A percentile compares a stretch with the other conserved stretches of the same genome.
Evolutionary conservation across 2,329 filamentous ascomycete genomes (phyloP).

Genomic region (Falciphora oryzae): DNA sequence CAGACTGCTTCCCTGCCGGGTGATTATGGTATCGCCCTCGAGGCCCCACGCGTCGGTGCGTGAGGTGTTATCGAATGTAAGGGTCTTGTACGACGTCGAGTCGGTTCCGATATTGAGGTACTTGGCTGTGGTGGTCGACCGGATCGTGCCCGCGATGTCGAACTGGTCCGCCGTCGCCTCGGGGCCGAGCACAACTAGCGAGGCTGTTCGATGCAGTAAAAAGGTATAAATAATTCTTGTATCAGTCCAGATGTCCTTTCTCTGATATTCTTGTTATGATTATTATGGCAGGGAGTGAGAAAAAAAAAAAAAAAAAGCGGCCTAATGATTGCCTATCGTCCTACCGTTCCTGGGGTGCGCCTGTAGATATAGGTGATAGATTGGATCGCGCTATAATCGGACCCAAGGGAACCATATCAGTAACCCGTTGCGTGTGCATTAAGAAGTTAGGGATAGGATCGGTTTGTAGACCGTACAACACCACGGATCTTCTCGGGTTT

Average conservation of each 20-base stretch:
- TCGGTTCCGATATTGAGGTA: constrained; percentile 43
- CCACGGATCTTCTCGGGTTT: constrained; percentile 17
- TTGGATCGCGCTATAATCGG: constrained; percentile 29
- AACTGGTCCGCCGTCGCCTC: constrained; percentile 43
- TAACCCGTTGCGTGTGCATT: no score
- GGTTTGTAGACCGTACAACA: neutral
- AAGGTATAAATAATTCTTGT: neutral
- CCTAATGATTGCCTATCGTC: constrained; percentile 3
- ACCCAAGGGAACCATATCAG: neutral
- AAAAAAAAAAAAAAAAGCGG: neutral
- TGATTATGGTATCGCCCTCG: constrained; percentile 40
- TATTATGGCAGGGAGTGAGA: no score
- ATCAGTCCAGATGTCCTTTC: neutral
- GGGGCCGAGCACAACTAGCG: constrained; percentile 45
- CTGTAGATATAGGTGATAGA: constrained; percentile 49
- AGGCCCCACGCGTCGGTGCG: constrained; percentile 45
- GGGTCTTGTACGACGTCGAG: constrained; percentile 45
- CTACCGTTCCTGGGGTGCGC: constrained; percentile 34
- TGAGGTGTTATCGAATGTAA: constrained; percentile 36
- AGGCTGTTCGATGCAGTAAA: constrained; percentile 20
- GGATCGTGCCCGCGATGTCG: constrained; percentile 42
- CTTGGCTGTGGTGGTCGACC: constrained; percentile 39
- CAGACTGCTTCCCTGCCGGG: constrained; percentile 34
- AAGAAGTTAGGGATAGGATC: no score
- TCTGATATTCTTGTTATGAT: neutral